Base-by-base conservation (phyloP, 768 basidiomycete species). In the Crucibulum laeve region DNA sequence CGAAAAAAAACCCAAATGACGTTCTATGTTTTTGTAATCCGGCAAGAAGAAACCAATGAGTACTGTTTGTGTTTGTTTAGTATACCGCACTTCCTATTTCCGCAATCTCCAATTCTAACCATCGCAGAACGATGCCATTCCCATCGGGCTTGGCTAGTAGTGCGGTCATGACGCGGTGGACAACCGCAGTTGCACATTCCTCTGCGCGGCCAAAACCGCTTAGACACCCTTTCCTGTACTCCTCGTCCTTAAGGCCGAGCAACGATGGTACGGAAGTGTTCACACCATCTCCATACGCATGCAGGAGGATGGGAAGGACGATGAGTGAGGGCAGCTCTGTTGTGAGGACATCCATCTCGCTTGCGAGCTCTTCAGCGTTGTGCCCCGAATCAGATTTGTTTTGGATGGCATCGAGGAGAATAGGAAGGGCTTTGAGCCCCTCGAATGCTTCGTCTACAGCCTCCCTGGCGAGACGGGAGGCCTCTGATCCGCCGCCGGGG, bases 401-500 rank as follows among this genome's bases (percentile, higher is more conserved):
- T 32, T 60, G 55, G 23, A 74, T 67, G 13, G 68, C 69, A 46
- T 84, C 82, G 11, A 89, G 65, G 21, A 89, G 68, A 7, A 70
- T 64, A 13, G 68, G 65, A 14, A 91, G 61, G 17, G 79, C 73
- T 51, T 70, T 64, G 21, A 91, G 64, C 13, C 79, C 83, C 43
- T 74, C 76, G 51, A 84, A 80, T 1, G 85, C 89, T 54, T 90
- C 88, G 42, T 85, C 82, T 7, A 91, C 87, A 4, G 86, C 89
- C 57, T 91, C 88, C 30, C 74, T 71, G n/a, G 89, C 88, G 6
- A 87, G 60, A 19, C 66, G 67, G 7, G 75, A 73, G 7, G 63
- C 57, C 47, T 68, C 69, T 23, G 69, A 74, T 38, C 71, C 71
- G n/a, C 63, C 62, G 11, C 50, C 56, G 24, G 89, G 87, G 6